Evolutionary conservation across 2,329 filamentous ascomycete genomes (phyloP).

Genomic region (Fusarium pseudoanthophilum): DNA sequence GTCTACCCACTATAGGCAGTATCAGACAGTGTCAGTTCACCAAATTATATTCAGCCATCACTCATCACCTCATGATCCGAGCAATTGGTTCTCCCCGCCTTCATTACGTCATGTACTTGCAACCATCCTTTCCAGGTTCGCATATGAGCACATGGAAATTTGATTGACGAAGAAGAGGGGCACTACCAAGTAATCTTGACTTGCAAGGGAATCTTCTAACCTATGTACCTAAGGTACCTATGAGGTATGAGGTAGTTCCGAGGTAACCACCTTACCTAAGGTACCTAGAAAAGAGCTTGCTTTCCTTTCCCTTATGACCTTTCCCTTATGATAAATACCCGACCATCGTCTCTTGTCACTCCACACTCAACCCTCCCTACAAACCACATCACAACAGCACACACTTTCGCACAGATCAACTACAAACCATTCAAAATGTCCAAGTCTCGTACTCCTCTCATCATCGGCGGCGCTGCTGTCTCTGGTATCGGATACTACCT

Average conservation of each 20-base stretch:
- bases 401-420: neutral
- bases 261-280: slow-evolving; percentile 3
- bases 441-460: slow-evolving; percentile 61
- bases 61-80: slow-evolving; percentile 26
- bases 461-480: slow-evolving; percentile 71
- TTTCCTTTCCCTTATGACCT: slow-evolving; percentile 9
- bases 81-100: slow-evolving; percentile 31
- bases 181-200: slow-evolving; percentile 18
- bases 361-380: slow-evolving; percentile 5
- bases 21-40: neutral
- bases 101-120: slow-evolving; percentile 46
- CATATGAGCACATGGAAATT: slow-evolving; percentile 37
- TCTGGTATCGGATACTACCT: slow-evolving; percentile 88
- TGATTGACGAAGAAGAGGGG: slow-evolving; percentile 14
- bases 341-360: slow-evolving; percentile 26
- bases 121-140: slow-evolving; percentile 25
- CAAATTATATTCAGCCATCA: neutral
- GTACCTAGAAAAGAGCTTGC: neutral
- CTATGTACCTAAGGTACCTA: neutral
- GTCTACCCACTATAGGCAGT: neutral
- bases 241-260: slow-evolving; percentile 27
- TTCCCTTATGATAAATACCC: slow-evolving; percentile 34
- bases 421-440: slow-evolving; percentile 33
- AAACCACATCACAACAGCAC: neutral
- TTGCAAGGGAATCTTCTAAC: slow-evolving; percentile 13